A percentile compares a stretch with the other conserved stretches of the same genome.
Evolutionary conservation across 2,329 filamentous ascomycete species (phyloP).

Genomic region (Apiospora rasikravindrae): DNA sequence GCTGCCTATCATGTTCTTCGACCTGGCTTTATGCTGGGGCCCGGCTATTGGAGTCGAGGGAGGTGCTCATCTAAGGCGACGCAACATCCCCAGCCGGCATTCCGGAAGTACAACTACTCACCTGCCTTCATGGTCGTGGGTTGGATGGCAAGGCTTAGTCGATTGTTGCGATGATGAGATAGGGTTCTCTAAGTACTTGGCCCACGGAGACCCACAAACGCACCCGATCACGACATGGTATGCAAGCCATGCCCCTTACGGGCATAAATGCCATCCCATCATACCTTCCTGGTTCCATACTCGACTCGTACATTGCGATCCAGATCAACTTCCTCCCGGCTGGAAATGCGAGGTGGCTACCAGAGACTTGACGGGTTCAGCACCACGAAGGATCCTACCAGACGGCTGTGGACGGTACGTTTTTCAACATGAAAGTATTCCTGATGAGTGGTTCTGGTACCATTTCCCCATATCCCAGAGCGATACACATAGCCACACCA

Average conservation of each 20-base stretch:
- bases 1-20: slow-evolving; percentile 2
- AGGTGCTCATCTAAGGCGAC: no score
- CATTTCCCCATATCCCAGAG: no score
- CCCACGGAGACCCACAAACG: background rate
- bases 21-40: background rate
- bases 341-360: no score
- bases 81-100: no score
- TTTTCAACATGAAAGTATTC: no score
- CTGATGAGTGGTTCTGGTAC: no score
- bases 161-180: background rate
- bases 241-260: background rate
- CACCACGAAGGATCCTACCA: no score
- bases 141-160: background rate
- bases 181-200: background rate
- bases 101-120: background rate
- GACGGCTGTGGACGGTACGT: no score
- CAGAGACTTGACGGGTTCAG: no score
- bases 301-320: background rate
- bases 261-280: background rate
- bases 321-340: background rate
- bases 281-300: background rate
- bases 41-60: no score
- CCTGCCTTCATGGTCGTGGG: slow-evolving; percentile 16
- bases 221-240: slow-evolving; percentile 10
- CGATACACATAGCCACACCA: no score